Evolutionary conservation across 768 basidiomycete genomes (phyloP).

Genomic region (Scleroderma citrinum): DNA sequence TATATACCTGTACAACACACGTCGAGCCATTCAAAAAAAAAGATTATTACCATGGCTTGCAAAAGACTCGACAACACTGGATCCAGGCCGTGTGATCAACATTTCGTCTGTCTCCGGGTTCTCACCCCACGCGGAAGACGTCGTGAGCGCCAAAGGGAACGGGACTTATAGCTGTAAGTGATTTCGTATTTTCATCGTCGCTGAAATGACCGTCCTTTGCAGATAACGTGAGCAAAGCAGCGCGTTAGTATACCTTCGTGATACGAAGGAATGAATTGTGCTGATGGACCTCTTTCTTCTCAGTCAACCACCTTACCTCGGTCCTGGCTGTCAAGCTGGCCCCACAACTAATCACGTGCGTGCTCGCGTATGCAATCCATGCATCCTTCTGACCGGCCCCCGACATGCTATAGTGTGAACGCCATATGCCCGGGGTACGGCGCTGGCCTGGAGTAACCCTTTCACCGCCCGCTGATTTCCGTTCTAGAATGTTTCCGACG

Average conservation of each 20-base stretch:
- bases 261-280: neutral
- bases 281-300: neutral
- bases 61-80: constrained; percentile 55
- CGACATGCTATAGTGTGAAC: constrained; percentile 53
- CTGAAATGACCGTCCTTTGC: neutral
- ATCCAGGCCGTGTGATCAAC: constrained; percentile 77
- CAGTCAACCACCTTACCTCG: constrained; percentile 75
- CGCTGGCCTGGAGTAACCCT: neutral
- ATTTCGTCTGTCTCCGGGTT: constrained; percentile 69
- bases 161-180: constrained; percentile 79
- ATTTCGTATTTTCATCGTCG: neutral
- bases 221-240: constrained; percentile 86
- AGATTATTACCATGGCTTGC: constrained; percentile 44
- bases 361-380: constrained; percentile 7
- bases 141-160: constrained; percentile 46
- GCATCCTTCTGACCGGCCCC: neutral
- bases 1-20: neutral
- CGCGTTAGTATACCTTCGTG: constrained; percentile 33
- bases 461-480: neutral
- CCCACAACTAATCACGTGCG: constrained; percentile 58
- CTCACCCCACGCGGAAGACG: constrained; percentile 41
- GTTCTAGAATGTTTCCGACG: constrained; percentile 61
- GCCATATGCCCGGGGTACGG: constrained; percentile 76
- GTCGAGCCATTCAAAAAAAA: neutral
- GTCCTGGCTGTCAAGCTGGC: constrained; percentile 63